These are phyloP conservation scores for Pontederia crassipes DNA, from an alignment of 176 grass and related monocot species.

Conservation along the genomic window DNA sequence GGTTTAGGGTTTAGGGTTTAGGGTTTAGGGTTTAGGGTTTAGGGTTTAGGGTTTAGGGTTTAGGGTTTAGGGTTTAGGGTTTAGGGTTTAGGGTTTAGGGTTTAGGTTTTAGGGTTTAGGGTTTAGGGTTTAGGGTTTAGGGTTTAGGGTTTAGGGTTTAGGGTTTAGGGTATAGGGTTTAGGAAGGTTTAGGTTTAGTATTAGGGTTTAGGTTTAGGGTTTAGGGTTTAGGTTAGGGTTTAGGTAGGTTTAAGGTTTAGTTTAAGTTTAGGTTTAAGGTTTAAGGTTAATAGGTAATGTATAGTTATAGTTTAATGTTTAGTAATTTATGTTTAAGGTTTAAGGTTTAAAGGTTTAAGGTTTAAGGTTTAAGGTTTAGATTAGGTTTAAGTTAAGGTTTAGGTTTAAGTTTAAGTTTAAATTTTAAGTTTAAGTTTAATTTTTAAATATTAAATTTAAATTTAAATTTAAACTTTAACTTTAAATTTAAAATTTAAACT, in stretches of 20 bases:
- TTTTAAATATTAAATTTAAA: no score
- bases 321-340: slow-evolving; percentile 1
- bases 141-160: slow-evolving; percentile 9
- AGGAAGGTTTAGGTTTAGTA: no score
- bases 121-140: slow-evolving; percentile 20
- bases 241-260: slow-evolving; percentile 23
- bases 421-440: slow-evolving; percentile 7
- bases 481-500: no score
- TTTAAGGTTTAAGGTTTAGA: slow-evolving; percentile 2
- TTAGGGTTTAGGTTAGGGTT: slow-evolving; percentile 16
- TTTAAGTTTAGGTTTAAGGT: slow-evolving; percentile 17
- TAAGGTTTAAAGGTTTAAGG: slow-evolving; percentile 1
- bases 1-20: slow-evolving; percentile 21
- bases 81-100: slow-evolving; percentile 16
- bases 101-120: slow-evolving; percentile 14
- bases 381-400: background rate
- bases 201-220: slow-evolving; percentile 20
- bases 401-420: slow-evolving; percentile 11
- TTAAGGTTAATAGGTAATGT: no score
- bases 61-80: slow-evolving; percentile 10
- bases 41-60: slow-evolving; percentile 8
- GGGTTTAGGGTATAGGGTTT: slow-evolving; percentile 13
- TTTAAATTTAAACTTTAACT: no score
- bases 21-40: slow-evolving; percentile 26
- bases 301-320: slow-evolving; percentile 6